These are phyloP conservation scores for Calocybe gambosa DNA, from an alignment of 1,284 basidiomycete genomes.

Conservation along the genomic window DNA sequence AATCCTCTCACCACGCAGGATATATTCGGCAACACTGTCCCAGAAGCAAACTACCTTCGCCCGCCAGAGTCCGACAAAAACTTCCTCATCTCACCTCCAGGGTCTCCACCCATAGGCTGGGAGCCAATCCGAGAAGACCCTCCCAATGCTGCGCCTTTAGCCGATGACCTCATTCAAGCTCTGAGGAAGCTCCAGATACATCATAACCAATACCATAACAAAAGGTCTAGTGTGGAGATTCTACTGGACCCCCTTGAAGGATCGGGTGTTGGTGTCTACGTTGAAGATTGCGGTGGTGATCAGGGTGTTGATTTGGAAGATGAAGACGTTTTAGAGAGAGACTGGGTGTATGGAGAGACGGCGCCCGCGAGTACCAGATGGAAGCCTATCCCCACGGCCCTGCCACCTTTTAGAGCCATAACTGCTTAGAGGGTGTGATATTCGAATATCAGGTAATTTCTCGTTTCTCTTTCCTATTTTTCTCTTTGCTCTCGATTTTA, in stretches of 20 bases:
- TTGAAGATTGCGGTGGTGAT: conserved; percentile 55
- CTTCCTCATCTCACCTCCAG: conserved; percentile 96
- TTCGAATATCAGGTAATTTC: conserved; percentile 20
- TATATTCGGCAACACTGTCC: conserved; percentile 22
- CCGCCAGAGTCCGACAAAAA: conserved; percentile 86
- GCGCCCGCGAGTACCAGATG: conserved; percentile 46
- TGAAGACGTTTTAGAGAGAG: conserved; percentile 32
- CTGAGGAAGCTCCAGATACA: conserved; percentile 54
- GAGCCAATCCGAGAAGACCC: conserved; percentile 89
- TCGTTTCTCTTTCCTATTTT: neutral
- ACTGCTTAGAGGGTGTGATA: conserved; percentile 16
- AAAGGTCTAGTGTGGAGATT: conserved; percentile 41
- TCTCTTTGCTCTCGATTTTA: conserved; percentile 7
- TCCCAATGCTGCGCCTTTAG: conserved; percentile 82
- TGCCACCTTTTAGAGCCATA: conserved; percentile 45
- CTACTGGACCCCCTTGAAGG: conserved; percentile 61
- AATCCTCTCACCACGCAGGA: conserved; percentile 54
- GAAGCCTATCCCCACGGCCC: conserved; percentile 47
- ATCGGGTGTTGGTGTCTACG: conserved; percentile 69
- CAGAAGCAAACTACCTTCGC: conserved; percentile 53
- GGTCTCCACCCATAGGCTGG: conserved; percentile 98
- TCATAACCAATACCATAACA: conserved; percentile 24
- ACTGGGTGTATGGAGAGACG: conserved; percentile 60
- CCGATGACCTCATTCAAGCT: conserved; percentile 83
- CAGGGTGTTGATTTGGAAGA: conserved; percentile 20